A percentile compares a stretch with the other conserved stretches of the same genome.
These are phyloP conservation scores for Mycosarcoma mackinlayi DNA, from an alignment of 1,284 basidiomycete genomes.

Conservation along the genomic window DNA sequence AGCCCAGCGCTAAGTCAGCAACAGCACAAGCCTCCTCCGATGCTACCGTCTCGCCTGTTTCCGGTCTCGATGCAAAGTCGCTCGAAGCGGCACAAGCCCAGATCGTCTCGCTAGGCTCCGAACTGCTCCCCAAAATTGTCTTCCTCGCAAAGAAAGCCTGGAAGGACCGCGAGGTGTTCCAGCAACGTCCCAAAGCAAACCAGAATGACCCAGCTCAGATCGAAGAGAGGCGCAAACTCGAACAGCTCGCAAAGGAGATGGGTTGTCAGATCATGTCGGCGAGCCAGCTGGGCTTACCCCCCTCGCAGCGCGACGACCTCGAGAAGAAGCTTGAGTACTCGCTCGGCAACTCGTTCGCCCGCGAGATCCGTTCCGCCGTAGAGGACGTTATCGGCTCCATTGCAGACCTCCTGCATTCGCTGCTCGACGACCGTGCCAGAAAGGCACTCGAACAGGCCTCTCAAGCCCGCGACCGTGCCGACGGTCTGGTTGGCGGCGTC, in stretches of 20 bases:
- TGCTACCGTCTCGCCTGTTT: slow-evolving; percentile 37
- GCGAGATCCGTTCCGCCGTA: slow-evolving; percentile 44
- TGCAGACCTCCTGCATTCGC: slow-evolving; percentile 57
- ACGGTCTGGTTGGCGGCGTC: slow-evolving; percentile 25
- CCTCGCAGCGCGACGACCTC: slow-evolving; percentile 32
- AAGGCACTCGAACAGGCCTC: slow-evolving; percentile 47
- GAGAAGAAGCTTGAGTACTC: slow-evolving; percentile 41
- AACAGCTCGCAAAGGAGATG: slow-evolving; percentile 46
- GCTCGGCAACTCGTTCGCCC: slow-evolving; percentile 51
- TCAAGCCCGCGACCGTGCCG: slow-evolving; percentile 37
- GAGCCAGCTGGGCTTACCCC: slow-evolving; percentile 38
- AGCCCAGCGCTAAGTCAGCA: slow-evolving; percentile 28
- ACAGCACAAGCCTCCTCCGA: slow-evolving; percentile 2
- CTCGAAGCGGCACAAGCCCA: slow-evolving; percentile 51
- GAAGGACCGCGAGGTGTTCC: slow-evolving; percentile 52
- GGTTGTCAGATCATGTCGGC: slow-evolving; percentile 55
- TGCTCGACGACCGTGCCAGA: slow-evolving; percentile 51
- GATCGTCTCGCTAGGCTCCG: slow-evolving; percentile 51
- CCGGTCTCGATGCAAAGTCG: slow-evolving; percentile 50
- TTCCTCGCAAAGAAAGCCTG: slow-evolving; percentile 58
- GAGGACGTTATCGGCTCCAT: slow-evolving; percentile 48
- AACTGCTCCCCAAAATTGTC: slow-evolving; percentile 56
- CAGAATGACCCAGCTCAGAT: slow-evolving; percentile 26
- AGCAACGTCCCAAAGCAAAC: slow-evolving; percentile 17
- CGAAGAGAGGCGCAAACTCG: slow-evolving; percentile 37